Percentiles rank a stretch among this genome's conserved stretches.
Conservation (phyloP, 2,329 filamentous ascomycete genomes). For the Colletotrichum lupini region DNA sequence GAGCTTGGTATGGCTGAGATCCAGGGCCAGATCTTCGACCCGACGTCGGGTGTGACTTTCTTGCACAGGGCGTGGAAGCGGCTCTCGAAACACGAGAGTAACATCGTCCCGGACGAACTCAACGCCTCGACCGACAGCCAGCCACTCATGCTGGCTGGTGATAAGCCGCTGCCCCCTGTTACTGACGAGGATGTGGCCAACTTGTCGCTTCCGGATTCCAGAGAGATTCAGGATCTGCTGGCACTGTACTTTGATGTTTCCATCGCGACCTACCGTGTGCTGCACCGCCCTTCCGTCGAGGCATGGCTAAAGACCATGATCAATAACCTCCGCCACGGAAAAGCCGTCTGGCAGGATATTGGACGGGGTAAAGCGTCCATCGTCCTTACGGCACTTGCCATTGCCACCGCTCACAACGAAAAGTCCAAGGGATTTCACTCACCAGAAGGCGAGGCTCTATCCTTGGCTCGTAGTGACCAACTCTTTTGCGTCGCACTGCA, state of each 20-base stretch:
- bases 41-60: slow-evolving; percentile 66
- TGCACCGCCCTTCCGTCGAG: slow-evolving; percentile 65
- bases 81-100: slow-evolving; percentile 55
- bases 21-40: slow-evolving; percentile 66
- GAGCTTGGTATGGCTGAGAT: slow-evolving; percentile 49
- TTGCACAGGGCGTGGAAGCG: slow-evolving; percentile 64
- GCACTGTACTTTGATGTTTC: slow-evolving; percentile 69
- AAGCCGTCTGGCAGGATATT: slow-evolving; percentile 51
- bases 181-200: slow-evolving; percentile 43
- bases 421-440: slow-evolving; percentile 44
- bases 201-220: slow-evolving; percentile 51
- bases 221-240: slow-evolving; percentile 49
- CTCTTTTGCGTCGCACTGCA: slow-evolving; percentile 54
- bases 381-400: slow-evolving; percentile 59
- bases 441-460: slow-evolving; percentile 40
- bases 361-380: slow-evolving; percentile 58
- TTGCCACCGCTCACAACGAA: slow-evolving; percentile 57
- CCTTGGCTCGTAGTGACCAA: slow-evolving; percentile 48
- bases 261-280: slow-evolving; percentile 68
- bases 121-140: slow-evolving; percentile 49
- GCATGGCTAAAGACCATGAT: slow-evolving; percentile 57
- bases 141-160: slow-evolving; percentile 59
- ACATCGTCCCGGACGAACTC: slow-evolving; percentile 39
- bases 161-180: slow-evolving; percentile 56
- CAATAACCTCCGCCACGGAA: slow-evolving; percentile 47